Percentiles rank a stretch among this genome's conserved stretches.
phyloP scores from a whole-genome alignment of 179 eudicot genomes.

The Sideroxylon spinosum region DNA sequence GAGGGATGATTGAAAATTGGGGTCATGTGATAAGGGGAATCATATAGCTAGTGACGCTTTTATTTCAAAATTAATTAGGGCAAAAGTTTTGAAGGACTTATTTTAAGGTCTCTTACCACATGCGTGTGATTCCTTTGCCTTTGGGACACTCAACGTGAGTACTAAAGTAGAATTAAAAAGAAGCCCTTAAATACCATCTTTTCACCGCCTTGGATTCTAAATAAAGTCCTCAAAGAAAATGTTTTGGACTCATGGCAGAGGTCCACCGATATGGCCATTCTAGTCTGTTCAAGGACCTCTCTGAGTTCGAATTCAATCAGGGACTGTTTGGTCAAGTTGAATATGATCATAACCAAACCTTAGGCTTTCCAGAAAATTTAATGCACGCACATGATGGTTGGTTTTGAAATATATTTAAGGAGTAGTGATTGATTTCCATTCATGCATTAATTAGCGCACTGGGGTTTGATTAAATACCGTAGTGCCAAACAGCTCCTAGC shows the following conservation, averaged over 20 bases:
- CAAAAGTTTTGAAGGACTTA: conserved; percentile 16
- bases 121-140: conserved; percentile 34
- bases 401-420: neutral
- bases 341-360: neutral
- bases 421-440: too few relatives aligned
- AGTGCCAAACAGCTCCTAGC: neutral
- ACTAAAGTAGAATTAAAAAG: conserved; percentile 19
- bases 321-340: conserved; percentile 10
- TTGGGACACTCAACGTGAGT: conserved; percentile 29
- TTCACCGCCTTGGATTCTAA: conserved; percentile 31
- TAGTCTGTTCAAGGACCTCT: conserved; percentile 6
- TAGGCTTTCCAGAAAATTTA: neutral
- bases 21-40: conserved; percentile 28
- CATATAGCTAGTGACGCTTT: conserved; percentile 19
- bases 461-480: neutral
- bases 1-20: conserved; percentile 23
- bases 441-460: neutral
- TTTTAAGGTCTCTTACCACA: conserved; percentile 24
- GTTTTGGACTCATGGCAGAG: conserved; percentile 10
- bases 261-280: conserved; percentile 19
- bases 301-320: neutral
- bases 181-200: conserved; percentile 18
- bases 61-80: conserved; percentile 1
- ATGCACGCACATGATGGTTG: neutral
- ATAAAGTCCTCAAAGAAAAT: conserved; percentile 25